These are phyloP conservation scores for Trichothecium roseum DNA, from an alignment of 2,329 filamentous ascomycete genomes.

Conservation along the genomic window DNA sequence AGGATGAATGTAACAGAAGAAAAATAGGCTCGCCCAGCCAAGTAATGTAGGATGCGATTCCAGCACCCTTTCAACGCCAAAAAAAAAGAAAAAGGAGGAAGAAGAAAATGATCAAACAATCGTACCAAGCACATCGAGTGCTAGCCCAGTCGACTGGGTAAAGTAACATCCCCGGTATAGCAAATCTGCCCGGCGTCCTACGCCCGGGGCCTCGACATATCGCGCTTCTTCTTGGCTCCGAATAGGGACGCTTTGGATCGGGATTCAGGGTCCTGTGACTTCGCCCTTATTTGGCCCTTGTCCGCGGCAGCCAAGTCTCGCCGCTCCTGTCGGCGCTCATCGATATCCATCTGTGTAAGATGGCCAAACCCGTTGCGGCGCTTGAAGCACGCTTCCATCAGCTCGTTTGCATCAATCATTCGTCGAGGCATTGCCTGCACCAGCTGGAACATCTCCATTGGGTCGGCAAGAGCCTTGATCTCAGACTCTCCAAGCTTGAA, in stretches of 20 bases:
- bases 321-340: conserved; percentile 62
- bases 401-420: conserved; percentile 68
- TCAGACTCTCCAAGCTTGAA: conserved; percentile 81
- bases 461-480: conserved; percentile 69
- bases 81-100: too few species aligned
- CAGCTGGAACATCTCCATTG: conserved; percentile 92
- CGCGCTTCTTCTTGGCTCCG: conserved; percentile 28
- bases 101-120: too few species aligned
- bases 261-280: conserved; percentile 16
- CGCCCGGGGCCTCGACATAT: conserved; percentile 9
- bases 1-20: conserved; percentile 4
- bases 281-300: conserved; percentile 6
- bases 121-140: too few species aligned
- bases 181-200: too few species aligned
- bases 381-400: conserved; percentile 77
- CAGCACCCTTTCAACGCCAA: conserved; percentile 8
- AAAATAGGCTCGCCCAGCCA: conserved; percentile 3
- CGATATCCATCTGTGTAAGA: conserved; percentile 72
- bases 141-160: too few species aligned
- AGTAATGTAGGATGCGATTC: not conserved
- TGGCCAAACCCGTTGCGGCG: conserved; percentile 72
- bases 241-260: conserved; percentile 36
- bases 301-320: conserved; percentile 39
- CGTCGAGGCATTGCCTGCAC: conserved; percentile 78
- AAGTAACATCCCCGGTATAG: too few species aligned